These are phyloP conservation scores for Sphagnum contortum DNA, from an alignment of 225 moss, liverwort and hornwort species.

Conservation along the genomic window DNA sequence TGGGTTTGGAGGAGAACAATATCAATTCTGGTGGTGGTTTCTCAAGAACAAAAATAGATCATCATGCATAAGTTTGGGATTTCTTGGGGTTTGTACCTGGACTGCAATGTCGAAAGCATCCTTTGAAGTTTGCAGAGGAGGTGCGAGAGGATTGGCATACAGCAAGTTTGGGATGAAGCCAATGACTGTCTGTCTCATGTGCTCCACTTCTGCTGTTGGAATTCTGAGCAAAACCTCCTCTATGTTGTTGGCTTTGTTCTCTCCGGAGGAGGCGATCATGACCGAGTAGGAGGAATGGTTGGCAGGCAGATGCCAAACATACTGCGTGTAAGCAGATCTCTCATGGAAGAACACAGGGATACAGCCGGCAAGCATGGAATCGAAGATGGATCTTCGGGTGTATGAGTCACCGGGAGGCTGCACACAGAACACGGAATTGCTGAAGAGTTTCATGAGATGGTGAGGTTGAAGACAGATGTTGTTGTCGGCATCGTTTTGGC, in stretches of 20 bases:
- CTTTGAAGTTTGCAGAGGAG: slow-evolving; percentile 15
- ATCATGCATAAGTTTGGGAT: too few species aligned
- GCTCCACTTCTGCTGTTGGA: slow-evolving; percentile 26
- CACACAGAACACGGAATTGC: slow-evolving; percentile 69
- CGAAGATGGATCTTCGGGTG: slow-evolving; percentile 73
- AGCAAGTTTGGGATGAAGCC: slow-evolving; percentile 56
- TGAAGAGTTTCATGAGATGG: slow-evolving; percentile 66
- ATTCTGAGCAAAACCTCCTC: slow-evolving; percentile 37
- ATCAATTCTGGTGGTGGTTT: too few species aligned
- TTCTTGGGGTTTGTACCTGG: slow-evolving; percentile 13
- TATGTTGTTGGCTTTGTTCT: slow-evolving; percentile 27
- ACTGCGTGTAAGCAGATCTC: slow-evolving; percentile 68
- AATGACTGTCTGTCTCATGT: slow-evolving; percentile 57
- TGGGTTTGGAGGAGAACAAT: too few species aligned
- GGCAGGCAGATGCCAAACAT: slow-evolving; percentile 66
- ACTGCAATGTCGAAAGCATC: slow-evolving; percentile 71
- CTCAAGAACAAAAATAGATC: too few species aligned
- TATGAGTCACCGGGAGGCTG: slow-evolving; percentile 84
- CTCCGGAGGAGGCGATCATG: slow-evolving; percentile 27
- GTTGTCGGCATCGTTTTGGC: slow-evolving; percentile 17
- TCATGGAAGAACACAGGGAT: slow-evolving; percentile 84
- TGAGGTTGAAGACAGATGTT: slow-evolving; percentile 22
- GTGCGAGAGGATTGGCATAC: slow-evolving; percentile 40
- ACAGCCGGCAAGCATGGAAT: slow-evolving; percentile 83
- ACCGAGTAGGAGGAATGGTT: slow-evolving; percentile 55